Evolutionary conservation across 768 basidiomycete genomes (phyloP).

Genomic region (Tricholoma hemisulphureum): DNA sequence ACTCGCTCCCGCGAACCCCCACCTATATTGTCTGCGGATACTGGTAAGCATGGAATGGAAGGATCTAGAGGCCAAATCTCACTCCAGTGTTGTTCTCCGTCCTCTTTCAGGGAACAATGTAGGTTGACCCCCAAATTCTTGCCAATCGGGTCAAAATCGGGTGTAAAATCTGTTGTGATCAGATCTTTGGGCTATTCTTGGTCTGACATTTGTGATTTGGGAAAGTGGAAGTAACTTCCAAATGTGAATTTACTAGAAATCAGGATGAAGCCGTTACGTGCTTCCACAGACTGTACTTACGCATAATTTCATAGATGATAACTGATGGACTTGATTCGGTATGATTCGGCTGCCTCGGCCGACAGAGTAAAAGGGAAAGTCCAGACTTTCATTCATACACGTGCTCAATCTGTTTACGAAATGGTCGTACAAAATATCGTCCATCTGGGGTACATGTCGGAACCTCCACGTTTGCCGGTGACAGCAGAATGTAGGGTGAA

Average conservation of each 20-base stretch:
- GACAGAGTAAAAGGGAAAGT: conserved; percentile 8
- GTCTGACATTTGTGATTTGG: too few relatives aligned
- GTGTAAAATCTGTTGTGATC: conserved; percentile 1
- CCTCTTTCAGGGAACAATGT: conserved; percentile 10
- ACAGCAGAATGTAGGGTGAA: conserved; percentile 6
- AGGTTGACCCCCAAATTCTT: not conserved
- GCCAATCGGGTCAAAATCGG: conserved; percentile 8
- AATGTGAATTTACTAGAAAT: not conserved
- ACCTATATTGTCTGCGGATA: not conserved
- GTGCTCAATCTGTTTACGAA: conserved; percentile 14
- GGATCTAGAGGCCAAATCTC: not conserved
- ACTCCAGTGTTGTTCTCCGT: not conserved
- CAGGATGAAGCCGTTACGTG: not conserved
- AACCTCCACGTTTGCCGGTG: conserved; percentile 1
- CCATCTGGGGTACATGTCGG: conserved; percentile 13
- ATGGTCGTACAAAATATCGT: conserved; percentile 21
- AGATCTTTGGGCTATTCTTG: conserved; percentile 6
- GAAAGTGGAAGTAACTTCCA: conserved; percentile 2
- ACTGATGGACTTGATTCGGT: conserved; percentile 1
- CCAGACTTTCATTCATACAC: conserved; percentile 10
- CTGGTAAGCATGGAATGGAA: not conserved
- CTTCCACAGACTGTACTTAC: not conserved
- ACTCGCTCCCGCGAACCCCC: not conserved
- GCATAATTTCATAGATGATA: not conserved
- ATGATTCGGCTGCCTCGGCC: conserved; percentile 23